Conservation (phyloP, 1,284 basidiomycete genomes). For the Malassezia obtusa region DNA sequence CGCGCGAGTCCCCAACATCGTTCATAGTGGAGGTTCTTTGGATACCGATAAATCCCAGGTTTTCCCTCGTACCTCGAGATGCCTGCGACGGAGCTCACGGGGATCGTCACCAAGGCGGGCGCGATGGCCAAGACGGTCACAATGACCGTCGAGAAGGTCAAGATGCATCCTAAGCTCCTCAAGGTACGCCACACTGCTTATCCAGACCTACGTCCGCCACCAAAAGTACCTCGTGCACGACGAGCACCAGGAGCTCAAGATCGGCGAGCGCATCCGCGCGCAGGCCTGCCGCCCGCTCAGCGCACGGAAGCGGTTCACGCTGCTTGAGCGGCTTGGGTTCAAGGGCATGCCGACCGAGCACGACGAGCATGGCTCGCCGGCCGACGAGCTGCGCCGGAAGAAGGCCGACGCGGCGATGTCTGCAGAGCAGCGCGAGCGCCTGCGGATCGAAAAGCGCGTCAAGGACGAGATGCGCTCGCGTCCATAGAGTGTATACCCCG, state of each 20-base stretch:
- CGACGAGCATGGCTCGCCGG: constrained; percentile 8
- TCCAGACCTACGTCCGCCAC: constrained; percentile 33
- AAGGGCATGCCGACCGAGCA: not conserved
- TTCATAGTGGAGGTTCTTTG: not conserved
- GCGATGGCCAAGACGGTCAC: constrained; percentile 45
- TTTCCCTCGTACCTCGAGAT: constrained; percentile 6
- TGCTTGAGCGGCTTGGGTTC: constrained; percentile 28
- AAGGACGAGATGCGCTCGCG: constrained; percentile 21
- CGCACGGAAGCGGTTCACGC: constrained; percentile 35
- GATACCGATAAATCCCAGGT: constrained; percentile 8
- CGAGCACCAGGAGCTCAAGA: constrained; percentile 23
- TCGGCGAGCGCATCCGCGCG: constrained; percentile 39
- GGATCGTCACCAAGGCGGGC: constrained; percentile 41
- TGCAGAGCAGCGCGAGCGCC: constrained; percentile 35
- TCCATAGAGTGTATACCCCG: constrained; percentile 1
- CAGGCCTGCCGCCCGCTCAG: constrained; percentile 39
- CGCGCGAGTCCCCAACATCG: not conserved
- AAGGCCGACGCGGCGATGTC: constrained; percentile 26
- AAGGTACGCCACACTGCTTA: constrained; percentile 22
- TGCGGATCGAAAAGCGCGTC: constrained; percentile 32
- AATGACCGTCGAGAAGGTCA: constrained; percentile 31
- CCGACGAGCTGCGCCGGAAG: constrained; percentile 21
- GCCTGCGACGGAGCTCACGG: constrained; percentile 18
- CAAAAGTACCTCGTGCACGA: constrained; percentile 44
- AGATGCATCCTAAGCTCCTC: constrained; percentile 36